Base-by-base conservation (phyloP, 1,284 basidiomycete species). In the Trametes versicolor region DNA sequence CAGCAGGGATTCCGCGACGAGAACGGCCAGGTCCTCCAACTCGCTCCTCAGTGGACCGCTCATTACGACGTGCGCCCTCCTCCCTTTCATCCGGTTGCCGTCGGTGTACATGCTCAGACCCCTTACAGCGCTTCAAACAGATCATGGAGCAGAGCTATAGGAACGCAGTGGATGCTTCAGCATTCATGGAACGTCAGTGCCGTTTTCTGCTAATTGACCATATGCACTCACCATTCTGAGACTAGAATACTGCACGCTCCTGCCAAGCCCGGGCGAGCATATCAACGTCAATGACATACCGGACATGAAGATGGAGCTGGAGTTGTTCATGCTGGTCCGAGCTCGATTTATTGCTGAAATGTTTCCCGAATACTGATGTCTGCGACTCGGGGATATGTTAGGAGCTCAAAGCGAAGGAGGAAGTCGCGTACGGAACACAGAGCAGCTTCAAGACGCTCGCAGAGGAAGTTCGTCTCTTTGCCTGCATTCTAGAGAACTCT, bases 161-260 rank as follows among this genome's bases (percentile, higher is more conserved):
- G 17, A 62, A 57, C 7, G 60, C 60, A n/a, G n/a, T 55, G 15
- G 47, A 45, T 15, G 60, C 60, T 5, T 51, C 60, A n/a, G 39
- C 60, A 15, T 51, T 62, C 19, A 56, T 62, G 34, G 29, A 55
- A 43, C 48, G 60, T 62, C 19, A 8, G 52, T 32, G 21, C 12
- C 19, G 2, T 4, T 15, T n/a, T 17, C 6, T 7, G 7, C 25
- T 6, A 5, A 15, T 1, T n/a, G 45, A 23, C 13, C 27, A 51
- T 4, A 34, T 9, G n/a, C n/a, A n/a, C 17, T 17, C 13, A 17
- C 6, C 4, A 21, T 19, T 19, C 21, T 15, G 1, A 1, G 1
- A 8, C 1, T 47, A 62, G 60, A 51, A 5, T 62, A 62, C 34
- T 50, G 54, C 37, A 27, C 60, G 13, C 23, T 62, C 9, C 36